These are phyloP conservation scores for Raffaelea ambrosiae DNA, from an alignment of 2,329 filamentous ascomycete genomes.

Conservation along the genomic window DNA sequence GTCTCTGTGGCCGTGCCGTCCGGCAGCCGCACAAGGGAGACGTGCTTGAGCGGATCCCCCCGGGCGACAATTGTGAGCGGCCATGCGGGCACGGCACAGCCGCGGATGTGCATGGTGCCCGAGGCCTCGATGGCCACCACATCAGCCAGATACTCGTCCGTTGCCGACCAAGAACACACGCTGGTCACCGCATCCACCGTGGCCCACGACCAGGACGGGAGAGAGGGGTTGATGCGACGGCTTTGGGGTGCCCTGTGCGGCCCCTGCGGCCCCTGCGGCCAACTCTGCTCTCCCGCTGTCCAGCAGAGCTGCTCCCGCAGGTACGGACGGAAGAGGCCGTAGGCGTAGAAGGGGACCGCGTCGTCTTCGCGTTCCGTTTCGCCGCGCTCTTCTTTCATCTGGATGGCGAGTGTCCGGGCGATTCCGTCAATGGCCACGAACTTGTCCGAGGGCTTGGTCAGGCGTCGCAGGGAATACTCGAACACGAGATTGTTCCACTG, in stretches of 20 bases:
- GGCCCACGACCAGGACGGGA: too few relatives aligned
- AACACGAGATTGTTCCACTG: slow-evolving; percentile 6
- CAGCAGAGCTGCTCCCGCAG: background rate
- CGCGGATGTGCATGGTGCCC: background rate
- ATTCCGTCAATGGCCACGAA: slow-evolving; percentile 8
- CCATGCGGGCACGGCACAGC: too few relatives aligned
- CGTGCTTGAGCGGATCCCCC: too few relatives aligned
- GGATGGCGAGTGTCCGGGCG: too few relatives aligned
- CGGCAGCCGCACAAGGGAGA: too few relatives aligned
- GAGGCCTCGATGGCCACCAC: background rate
- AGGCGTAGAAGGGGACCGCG: background rate
- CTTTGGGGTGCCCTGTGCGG: background rate
- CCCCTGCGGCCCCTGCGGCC: background rate
- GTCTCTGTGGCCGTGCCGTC: too few relatives aligned
- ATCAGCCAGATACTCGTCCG: background rate
- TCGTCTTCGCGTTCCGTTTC: background rate
- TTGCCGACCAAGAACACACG: too few relatives aligned
- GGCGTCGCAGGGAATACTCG: slow-evolving; percentile 4
- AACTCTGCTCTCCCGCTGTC: background rate
- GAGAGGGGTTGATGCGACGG: background rate
- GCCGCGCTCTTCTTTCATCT: background rate
- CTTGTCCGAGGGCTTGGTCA: slow-evolving; percentile 8
- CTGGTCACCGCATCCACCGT: too few relatives aligned
- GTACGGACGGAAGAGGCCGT: background rate
- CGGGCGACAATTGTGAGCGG: too few relatives aligned